Conservation (phyloP, 768 basidiomycete species). For the Lactarius quietus region DNA sequence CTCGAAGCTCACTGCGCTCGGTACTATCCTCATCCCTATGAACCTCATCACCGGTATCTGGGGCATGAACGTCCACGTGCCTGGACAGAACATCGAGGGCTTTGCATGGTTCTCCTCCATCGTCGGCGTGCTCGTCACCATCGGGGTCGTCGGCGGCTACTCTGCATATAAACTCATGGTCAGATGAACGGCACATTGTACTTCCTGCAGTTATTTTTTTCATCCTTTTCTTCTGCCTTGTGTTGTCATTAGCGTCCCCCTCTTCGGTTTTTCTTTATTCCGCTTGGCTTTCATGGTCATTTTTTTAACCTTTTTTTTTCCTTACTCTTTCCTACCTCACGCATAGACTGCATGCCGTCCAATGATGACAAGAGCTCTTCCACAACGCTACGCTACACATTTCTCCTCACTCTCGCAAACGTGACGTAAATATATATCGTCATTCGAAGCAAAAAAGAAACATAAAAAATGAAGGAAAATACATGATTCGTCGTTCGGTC, state of each 20-base stretch:
- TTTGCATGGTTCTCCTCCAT: constrained; percentile 89
- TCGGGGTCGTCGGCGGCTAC: constrained; percentile 80
- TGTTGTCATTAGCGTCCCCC: neutral
- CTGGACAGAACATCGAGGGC: constrained; percentile 66
- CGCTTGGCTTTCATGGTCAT: neutral
- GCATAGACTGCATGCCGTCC: neutral
- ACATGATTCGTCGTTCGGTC: neutral
- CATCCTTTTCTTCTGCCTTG: neutral
- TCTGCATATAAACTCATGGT: constrained; percentile 75
- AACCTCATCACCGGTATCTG: constrained; percentile 95
- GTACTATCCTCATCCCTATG: constrained; percentile 97
- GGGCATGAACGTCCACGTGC: constrained; percentile 99
- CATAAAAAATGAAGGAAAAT: neutral
- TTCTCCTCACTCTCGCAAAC: neutral
- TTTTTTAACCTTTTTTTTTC: neutral
- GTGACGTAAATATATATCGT: neutral
- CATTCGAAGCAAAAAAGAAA: constrained; percentile 4
- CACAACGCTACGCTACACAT: constrained; percentile 10
- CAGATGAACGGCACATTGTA: constrained; percentile 21
- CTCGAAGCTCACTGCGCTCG: constrained; percentile 93
- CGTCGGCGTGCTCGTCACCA: constrained; percentile 71
- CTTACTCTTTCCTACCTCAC: neutral
- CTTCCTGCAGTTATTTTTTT: neutral
- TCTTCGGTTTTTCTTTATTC: neutral
- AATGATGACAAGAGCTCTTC: neutral